Percentiles rank a stretch among this genome's conserved stretches.
Evolutionary conservation across 2,329 filamentous ascomycete genomes (phyloP).

Genomic region (Blastomyces emzantsi): DNA sequence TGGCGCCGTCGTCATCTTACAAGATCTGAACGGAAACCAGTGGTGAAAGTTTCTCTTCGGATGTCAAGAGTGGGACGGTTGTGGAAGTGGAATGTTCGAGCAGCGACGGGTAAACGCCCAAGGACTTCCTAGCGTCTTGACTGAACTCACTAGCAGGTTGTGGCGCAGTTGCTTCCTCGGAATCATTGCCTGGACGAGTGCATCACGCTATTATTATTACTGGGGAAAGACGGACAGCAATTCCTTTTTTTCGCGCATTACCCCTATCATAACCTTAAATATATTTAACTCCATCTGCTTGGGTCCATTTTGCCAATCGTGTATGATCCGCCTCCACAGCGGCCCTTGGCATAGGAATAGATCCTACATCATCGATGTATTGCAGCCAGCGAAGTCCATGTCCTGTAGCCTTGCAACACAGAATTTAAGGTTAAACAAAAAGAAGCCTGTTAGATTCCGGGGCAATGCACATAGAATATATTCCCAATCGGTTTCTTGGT

Average conservation of each 20-base stretch:
- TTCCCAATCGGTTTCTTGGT: background rate
- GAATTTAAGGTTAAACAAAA: background rate
- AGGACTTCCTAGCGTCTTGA: too few species aligned
- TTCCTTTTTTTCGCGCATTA: too few species aligned
- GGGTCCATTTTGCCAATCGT: background rate
- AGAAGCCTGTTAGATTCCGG: background rate
- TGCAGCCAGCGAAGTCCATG: background rate
- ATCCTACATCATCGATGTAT: background rate
- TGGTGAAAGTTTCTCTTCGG: background rate
- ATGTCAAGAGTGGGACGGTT: background rate
- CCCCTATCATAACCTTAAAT: background rate
- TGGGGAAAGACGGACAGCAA: background rate
- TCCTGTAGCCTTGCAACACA: background rate
- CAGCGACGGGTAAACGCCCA: background rate
- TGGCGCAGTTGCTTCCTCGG: too few species aligned
- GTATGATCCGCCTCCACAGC: too few species aligned
- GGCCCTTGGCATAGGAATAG: too few species aligned
- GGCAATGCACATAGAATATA: background rate
- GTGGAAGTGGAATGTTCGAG: background rate
- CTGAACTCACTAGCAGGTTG: too few species aligned
- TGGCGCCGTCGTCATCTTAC: background rate
- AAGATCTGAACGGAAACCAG: background rate
- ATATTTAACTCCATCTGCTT: background rate
- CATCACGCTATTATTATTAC: too few species aligned
- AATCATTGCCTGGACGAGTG: too few species aligned